Conservation (phyloP, 345 rosid species). For the Lumnitzera racemosa region DNA sequence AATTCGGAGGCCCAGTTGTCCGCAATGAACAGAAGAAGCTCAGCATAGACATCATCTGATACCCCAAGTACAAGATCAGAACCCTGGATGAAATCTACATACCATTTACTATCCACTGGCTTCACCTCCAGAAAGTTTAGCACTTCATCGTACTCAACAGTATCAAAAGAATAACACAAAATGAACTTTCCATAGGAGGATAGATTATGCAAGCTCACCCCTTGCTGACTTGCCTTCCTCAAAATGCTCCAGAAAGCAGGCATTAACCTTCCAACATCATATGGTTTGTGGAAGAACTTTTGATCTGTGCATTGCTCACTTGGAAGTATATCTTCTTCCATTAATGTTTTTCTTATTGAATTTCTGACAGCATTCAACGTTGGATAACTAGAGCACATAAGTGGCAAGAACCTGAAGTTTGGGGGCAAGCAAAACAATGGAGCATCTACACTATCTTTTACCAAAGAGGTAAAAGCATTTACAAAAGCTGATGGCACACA, state of each 20-base stretch:
- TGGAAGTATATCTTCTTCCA: constrained; percentile 40
- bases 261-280: constrained; percentile 45
- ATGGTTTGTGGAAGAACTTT: constrained; percentile 54
- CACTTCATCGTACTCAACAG: constrained; percentile 18
- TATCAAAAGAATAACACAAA: constrained; percentile 43
- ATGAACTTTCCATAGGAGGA: constrained; percentile 49
- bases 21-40: constrained; percentile 43
- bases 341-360: constrained; percentile 25
- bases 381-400: constrained; percentile 21
- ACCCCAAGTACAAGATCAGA: constrained; percentile 43
- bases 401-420: constrained; percentile 58
- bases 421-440: constrained; percentile 39
- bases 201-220: constrained; percentile 46
- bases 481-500: constrained; percentile 53
- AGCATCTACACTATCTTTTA: constrained; percentile 38
- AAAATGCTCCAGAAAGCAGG: constrained; percentile 54
- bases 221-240: constrained; percentile 36
- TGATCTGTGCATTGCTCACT: constrained; percentile 43
- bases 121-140: constrained; percentile 46
- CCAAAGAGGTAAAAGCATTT: constrained; percentile 46
- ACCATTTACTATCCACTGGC: constrained; percentile 42
- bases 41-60: constrained; percentile 37
- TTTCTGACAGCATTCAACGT: constrained; percentile 39
- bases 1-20: constrained; percentile 44
- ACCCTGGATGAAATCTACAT: constrained; percentile 47